Conservation (phyloP, 495 filamentous ascomycete genomes). For the Penicillium psychrofluorescens region DNA sequence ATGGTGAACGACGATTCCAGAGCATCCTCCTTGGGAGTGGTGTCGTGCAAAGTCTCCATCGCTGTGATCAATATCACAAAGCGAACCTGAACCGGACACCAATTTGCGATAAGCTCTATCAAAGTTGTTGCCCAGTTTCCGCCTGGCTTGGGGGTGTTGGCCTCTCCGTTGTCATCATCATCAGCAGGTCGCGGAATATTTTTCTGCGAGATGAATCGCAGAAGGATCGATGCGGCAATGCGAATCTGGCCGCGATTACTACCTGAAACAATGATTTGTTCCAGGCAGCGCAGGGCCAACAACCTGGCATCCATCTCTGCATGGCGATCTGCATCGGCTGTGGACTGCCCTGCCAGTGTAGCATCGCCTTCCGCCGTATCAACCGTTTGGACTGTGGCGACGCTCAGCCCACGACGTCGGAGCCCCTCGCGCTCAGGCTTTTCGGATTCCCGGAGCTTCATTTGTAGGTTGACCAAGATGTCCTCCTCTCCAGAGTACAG, state of each 20-base stretch:
- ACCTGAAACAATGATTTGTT: slow-evolving; percentile 64
- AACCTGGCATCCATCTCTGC: slow-evolving; percentile 83
- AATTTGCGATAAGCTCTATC: slow-evolving; percentile 66
- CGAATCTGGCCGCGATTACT: slow-evolving; percentile 73
- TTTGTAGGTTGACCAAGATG: slow-evolving; percentile 54
- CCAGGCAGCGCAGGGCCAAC: slow-evolving; percentile 71
- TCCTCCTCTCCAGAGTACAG: slow-evolving; percentile 69
- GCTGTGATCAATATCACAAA: slow-evolving; percentile 77
- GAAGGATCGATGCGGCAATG: slow-evolving; percentile 57
- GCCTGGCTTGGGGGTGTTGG: slow-evolving; percentile 17
- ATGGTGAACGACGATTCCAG: slow-evolving; percentile 64
- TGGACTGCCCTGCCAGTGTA: slow-evolving; percentile 61
- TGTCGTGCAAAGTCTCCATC: slow-evolving; percentile 64
- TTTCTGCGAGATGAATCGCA: slow-evolving; percentile 63
- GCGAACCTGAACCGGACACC: slow-evolving; percentile 87
- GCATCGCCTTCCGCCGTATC: slow-evolving; percentile 63
- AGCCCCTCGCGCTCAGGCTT: slow-evolving; percentile 53
- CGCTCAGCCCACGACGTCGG: slow-evolving; percentile 62
- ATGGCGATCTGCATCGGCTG: slow-evolving; percentile 75
- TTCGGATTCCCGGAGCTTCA: slow-evolving; percentile 55
- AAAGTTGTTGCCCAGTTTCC: slow-evolving; percentile 72
- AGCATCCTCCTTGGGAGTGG: slow-evolving; percentile 56
- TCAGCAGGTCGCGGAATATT: slow-evolving; percentile 25
- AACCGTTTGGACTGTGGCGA: slow-evolving; percentile 66
- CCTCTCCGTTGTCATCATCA: slow-evolving; percentile 18